Base-by-base conservation (phyloP, 2,329 filamentous ascomycete species). In the Aureobasidium pullulans region DNA sequence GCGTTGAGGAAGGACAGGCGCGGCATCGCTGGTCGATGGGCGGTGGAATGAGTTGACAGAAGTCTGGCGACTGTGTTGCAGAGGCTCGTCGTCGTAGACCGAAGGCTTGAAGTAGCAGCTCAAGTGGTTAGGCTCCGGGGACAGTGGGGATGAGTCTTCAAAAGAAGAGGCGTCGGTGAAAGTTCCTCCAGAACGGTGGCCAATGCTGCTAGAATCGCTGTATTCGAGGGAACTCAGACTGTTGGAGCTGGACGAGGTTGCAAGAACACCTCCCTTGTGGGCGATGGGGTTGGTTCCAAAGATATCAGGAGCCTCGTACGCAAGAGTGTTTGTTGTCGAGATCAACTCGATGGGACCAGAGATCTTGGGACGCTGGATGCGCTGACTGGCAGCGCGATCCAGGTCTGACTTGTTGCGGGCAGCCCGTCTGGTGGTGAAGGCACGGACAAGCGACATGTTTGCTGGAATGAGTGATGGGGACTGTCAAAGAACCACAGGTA, bases 281-380 rank as follows among this genome's bases (percentile, higher is more conserved):
- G 64, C 63, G 57, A 71, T 67, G 7, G 66, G 66, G 9, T 53
- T 62, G 16, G 70, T 66, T 47, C 69, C 70, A 42, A 63, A 62
- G 60, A 96, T 85, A 70, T 96, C 88, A 53, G 93, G 93, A 9
- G 94, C 92, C 70, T 93, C 93, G 81, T 96, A 96, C 7, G 90
- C 91, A 58, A 96, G 86, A 83, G 95, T 90, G 75, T 97, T 99
- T 66, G 94, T 97, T 5, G 93, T 96, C 61, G 94, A 95, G 50
- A 96, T 79, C 63, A 99, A 81, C 73, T 91, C 86, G 57, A 96
- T 81, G 0, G 94, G 94, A 3, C 81, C 84, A 1, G 94, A 99
- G 71, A 99, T 99, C 77, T 91, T 86, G 71, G 81, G 73, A 61
- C 87, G 83, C 69, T 75, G 64, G 65, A 65, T 70, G 62, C 72